Evolutionary conservation across 164 flowering plant species (phyloP).

Genomic region (Magnolia sinica): DNA sequence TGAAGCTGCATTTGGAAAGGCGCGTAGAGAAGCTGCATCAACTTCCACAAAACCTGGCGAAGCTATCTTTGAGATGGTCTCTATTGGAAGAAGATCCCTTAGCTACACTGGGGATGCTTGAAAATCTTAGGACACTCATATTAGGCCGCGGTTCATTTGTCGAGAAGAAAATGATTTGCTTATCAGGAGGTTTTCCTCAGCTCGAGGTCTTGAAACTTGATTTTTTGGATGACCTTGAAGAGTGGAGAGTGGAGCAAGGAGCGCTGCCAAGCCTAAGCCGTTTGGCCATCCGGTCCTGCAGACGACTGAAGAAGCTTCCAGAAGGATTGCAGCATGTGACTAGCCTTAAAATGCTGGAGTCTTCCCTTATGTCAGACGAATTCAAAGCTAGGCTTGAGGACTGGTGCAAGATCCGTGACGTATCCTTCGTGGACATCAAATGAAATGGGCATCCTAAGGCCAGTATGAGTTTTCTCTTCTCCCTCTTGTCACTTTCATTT

Average conservation of each 20-base stretch:
- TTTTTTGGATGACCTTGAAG: not conserved
- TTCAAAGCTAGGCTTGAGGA: conserved; percentile 1
- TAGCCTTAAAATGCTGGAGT: not conserved
- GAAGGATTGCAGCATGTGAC: conserved; percentile 27
- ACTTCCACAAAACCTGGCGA: not conserved
- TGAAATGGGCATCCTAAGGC: no score
- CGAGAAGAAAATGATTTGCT: conserved; percentile 8
- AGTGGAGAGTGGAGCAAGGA: conserved; percentile 1
- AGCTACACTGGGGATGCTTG: not conserved
- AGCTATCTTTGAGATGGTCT: not conserved
- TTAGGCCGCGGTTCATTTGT: conserved; percentile 7
- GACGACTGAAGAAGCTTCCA: conserved; percentile 21
- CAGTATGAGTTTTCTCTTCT: no score
- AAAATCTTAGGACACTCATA: not conserved
- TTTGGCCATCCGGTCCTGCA: conserved; percentile 13
- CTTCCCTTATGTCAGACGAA: not conserved
- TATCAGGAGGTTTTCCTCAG: not conserved
- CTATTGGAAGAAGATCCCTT: not conserved
- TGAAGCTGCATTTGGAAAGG: not conserved
- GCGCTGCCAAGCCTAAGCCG: not conserved
- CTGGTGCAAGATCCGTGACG: not conserved
- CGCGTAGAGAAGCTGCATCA: not conserved
- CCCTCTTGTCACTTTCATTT: no score
- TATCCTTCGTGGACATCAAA: not conserved
- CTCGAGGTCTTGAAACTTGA: not conserved